Base-by-base conservation (phyloP, 495 filamentous ascomycete genomes). In the Niebla homalea region DNA sequence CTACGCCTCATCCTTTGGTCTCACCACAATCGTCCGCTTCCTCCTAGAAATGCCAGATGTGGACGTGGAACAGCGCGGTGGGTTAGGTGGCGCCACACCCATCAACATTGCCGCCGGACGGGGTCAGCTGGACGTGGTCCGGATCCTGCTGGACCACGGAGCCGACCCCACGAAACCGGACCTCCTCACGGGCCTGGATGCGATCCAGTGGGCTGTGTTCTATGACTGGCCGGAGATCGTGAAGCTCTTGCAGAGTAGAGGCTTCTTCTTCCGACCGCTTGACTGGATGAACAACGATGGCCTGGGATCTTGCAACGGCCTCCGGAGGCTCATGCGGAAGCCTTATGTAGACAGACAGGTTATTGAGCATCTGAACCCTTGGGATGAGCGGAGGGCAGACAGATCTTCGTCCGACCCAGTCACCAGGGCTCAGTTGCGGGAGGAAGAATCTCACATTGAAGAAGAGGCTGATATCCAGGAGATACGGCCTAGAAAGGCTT, bases 1-100 rank as follows among this genome's bases (percentile, higher is more conserved):
- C 26, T 53, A 53, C 35, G 51, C 51, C 32, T 29, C 51, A 18
- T 53, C 51, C 12, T 53, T 19, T 21, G 51, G 51, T 15, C 51
- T 53, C n/a, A 53, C 51, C 15, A 36, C 45, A 4, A 25, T 53
- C 6, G 51, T 49, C 21, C 3, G 43, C 11, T 53, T 40, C 35
- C 51, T 53, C 35, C 29, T 53, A 15, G 35, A 43, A 5, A 25
- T 49, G 25, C 29, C 29, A 7, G 45, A 46, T 26, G 51, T 41
- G 26, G 45, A 53, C 23, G 15, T 22, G 8, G 51, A 53, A 23
- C 35, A 21, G 3, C 51, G 20, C 25, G 51, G 26, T 23, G 51
- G 51, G 37, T 36, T 36, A 26, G 36, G 7, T 2, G 43, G 51
- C 25, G 51, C 51, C 14, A 53, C 51, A 11, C 51, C 51, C 14